Conservation (phyloP, 164 flowering plant species). For the Malania oleifera region DNA sequence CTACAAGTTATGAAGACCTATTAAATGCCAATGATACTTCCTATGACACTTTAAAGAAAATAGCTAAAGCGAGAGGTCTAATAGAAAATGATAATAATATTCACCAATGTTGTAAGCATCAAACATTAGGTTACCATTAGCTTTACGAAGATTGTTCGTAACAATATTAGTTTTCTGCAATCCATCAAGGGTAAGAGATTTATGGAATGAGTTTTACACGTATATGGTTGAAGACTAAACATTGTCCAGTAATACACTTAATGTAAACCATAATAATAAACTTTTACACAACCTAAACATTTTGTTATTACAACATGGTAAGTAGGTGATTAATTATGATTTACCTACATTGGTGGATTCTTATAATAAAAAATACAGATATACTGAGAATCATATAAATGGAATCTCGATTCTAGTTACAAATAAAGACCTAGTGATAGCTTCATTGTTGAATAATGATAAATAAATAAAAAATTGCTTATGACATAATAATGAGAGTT, state of each 20-base stretch:
- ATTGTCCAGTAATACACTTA: not conserved
- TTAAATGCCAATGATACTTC: too few relatives aligned
- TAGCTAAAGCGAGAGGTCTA: too few relatives aligned
- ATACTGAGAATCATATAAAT: not conserved
- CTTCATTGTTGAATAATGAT: not conserved
- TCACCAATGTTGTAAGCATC: not conserved
- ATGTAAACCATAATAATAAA: not conserved
- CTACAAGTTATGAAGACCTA: too few relatives aligned
- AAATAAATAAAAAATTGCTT: not conserved
- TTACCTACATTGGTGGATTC: not conserved
- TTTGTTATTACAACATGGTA: not conserved
- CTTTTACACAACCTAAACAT: not conserved
- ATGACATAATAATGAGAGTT: not conserved
- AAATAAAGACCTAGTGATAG: not conserved
- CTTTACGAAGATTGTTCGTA: constrained; percentile 7
- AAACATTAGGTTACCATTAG: not conserved
- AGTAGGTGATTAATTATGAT: not conserved
- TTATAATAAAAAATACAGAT: not conserved
- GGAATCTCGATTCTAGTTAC: not conserved
- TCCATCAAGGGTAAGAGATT: not conserved
- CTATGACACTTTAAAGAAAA: too few relatives aligned
- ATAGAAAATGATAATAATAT: constrained; percentile 5
- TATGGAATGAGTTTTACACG: constrained; percentile 6
- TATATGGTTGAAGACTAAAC: constrained; percentile 4
- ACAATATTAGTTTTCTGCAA: constrained; percentile 2